Evolutionary conservation across 179 eudicot genomes (phyloP), one percentile per base, ranked within the genome.

Genomic region (Silene coronaria): DNA sequence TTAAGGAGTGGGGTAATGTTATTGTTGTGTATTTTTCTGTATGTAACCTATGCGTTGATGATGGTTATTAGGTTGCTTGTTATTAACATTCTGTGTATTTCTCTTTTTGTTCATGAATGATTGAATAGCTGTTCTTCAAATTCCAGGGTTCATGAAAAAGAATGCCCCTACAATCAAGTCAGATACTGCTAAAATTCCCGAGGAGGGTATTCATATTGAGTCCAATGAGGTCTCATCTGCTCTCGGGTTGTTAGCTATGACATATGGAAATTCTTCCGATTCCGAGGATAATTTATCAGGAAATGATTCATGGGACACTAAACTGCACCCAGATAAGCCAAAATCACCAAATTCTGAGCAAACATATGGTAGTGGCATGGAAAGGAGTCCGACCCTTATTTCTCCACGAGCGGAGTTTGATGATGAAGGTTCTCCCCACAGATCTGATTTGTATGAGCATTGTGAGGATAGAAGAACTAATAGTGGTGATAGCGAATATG

Each of bases 241-340:
- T 72, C 97, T 95, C 51, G 93, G 97, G 77, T 85, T 95, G 30
- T 79, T 95, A 80, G 99, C 99, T 84, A 83, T 88, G 86, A 72
- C 89, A 30, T 95, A 95, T 76, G 96, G 89, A 67, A 80, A 91
- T 83, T 86, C 97, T 63, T 91, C 97, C 0, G 99, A 95, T 66
- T 85, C 95, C 75, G 79, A 76, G 24, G 81, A 80, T 81, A 81
- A 79, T 24, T 66, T 60, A 57, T 78, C 81, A 13, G 84, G 75
- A 70, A 85, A 84, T 70, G 83, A 57, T 71, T 80, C 86, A 42
- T 83, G 70, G 28, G 84, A 80, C 75, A 76, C 77, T 74, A 76
- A 81, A 70, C 68, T 59, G 79, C 84, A 75, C 77, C 78, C 73
- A 74, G 87, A 85, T 62, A 74, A 79, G 78, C 76, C 75, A 48